These are phyloP conservation scores for Microstegium vimineum DNA, from an alignment of 176 grass and related monocot genomes.

Conservation along the genomic window DNA sequence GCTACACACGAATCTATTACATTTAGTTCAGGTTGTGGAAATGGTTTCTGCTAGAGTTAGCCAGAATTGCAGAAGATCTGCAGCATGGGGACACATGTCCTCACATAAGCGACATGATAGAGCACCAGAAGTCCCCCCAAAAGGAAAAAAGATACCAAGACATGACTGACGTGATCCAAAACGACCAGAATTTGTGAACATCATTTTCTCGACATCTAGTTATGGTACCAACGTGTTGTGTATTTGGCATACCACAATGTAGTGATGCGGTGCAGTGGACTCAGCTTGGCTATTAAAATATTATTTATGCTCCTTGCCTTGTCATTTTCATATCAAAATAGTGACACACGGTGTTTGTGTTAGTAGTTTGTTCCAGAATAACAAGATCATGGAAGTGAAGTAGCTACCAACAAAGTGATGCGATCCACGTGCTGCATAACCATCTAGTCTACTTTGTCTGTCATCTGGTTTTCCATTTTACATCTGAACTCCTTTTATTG, in stretches of 20 bases:
- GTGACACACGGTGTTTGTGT: not conserved
- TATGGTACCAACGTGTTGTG: slow-evolving; percentile 32
- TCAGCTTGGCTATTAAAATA: not conserved
- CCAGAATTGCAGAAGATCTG: not conserved
- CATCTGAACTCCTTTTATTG: not conserved
- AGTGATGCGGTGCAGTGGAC: not conserved
- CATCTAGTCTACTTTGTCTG: slow-evolving; percentile 6
- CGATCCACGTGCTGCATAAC: not conserved
- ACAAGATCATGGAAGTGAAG: not conserved
- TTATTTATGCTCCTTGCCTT: not conserved
- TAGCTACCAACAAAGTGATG: slow-evolving; percentile 12
- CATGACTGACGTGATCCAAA: slow-evolving; percentile 11
- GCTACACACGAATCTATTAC: not conserved
- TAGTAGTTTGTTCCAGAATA: not conserved
- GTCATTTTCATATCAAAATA: not conserved
- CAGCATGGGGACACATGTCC: slow-evolving; percentile 5
- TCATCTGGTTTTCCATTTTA: not conserved
- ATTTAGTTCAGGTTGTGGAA: not conserved
- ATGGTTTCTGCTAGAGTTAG: slow-evolving; percentile 3
- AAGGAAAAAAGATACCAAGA: not conserved
- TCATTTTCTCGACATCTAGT: slow-evolving; percentile 17
- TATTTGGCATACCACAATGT: slow-evolving; percentile 6
- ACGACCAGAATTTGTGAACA: slow-evolving; percentile 17
- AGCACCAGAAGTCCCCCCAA: not conserved
- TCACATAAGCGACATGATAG: slow-evolving; percentile 4